Percentiles rank a stretch among this genome's conserved stretches.
phyloP scores from a whole-genome alignment of 495 filamentous ascomycete genomes.

The Podospora pseudoanserina region DNA sequence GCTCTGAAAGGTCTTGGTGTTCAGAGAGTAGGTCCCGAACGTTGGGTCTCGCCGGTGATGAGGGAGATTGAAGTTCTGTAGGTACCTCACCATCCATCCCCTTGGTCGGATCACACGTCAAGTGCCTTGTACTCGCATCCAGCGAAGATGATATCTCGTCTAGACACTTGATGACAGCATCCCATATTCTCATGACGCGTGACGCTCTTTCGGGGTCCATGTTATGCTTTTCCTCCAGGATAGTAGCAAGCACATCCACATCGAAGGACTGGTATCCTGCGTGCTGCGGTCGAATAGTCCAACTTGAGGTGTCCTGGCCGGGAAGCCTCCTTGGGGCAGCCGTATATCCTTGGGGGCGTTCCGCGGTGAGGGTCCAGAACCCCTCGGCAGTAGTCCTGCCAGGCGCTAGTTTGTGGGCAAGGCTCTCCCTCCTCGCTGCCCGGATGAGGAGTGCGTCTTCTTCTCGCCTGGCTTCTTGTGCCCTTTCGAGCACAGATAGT shows the following conservation, averaged over 20 bases:
- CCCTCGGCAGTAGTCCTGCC: neutral
- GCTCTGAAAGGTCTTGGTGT: slow-evolving; percentile 10
- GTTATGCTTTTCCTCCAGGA: neutral
- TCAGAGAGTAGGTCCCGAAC: slow-evolving; percentile 8
- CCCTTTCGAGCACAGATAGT: neutral
- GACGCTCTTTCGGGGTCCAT: slow-evolving; percentile 3
- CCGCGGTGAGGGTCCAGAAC: neutral
- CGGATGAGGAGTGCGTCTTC: neutral
- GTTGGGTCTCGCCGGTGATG: neutral
- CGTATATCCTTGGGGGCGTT: neutral
- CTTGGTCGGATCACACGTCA: neutral
- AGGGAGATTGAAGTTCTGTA: neutral
- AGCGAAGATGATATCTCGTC: slow-evolving; percentile 6
- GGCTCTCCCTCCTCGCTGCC: slow-evolving; percentile 3
- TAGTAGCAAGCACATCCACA: neutral
- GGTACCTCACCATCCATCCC: neutral
- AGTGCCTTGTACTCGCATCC: neutral
- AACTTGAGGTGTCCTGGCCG: neutral
- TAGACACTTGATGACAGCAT: slow-evolving; percentile 8
- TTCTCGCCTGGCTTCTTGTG: neutral
- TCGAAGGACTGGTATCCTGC: neutral
- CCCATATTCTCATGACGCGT: slow-evolving; percentile 4
- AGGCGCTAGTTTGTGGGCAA: neutral
- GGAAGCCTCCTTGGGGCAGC: neutral
- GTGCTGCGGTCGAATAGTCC: neutral